These are phyloP conservation scores for Ganoderma lucidum DNA, from an alignment of 1,284 basidiomycete species.

Conservation along the genomic window DNA sequence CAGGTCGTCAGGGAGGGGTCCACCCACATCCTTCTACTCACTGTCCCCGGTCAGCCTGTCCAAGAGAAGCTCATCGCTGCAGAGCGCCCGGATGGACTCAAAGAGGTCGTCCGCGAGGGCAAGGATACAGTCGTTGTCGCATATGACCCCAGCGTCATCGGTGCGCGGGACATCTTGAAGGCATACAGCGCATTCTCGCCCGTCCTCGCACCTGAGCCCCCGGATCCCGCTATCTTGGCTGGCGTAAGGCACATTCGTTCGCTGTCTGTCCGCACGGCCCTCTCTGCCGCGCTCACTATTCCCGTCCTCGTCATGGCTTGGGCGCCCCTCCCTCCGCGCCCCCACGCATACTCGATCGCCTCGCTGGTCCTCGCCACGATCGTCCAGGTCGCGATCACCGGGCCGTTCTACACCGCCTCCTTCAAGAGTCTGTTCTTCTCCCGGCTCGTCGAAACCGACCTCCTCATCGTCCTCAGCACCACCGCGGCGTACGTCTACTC, in stretches of 20 bases:
- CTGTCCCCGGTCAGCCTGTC: conserved; percentile 21
- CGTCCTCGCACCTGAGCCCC: conserved; percentile 37
- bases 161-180: conserved; percentile 37
- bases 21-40: conserved; percentile 33
- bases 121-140: conserved; percentile 34
- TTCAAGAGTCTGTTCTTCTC: conserved; percentile 49
- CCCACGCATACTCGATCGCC: conserved; percentile 45
- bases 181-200: conserved; percentile 37
- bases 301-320: conserved; percentile 56
- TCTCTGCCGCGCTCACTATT: conserved; percentile 48
- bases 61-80: conserved; percentile 31
- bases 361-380: conserved; percentile 50
- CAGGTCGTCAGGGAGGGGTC: conserved; percentile 30
- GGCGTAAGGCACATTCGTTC: conserved; percentile 41
- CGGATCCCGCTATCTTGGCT: conserved; percentile 40
- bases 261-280: conserved; percentile 43
- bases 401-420: conserved; percentile 48
- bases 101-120: conserved; percentile 23
- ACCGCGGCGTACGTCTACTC: conserved; percentile 54
- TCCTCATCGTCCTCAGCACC: conserved; percentile 52
- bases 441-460: conserved; percentile 50
- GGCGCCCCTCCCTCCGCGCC: conserved; percentile 48
- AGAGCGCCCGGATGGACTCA: conserved; percentile 34
- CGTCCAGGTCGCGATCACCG: conserved; percentile 49
- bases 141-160: conserved; percentile 38